These are phyloP conservation scores for Kluyveromyces sp. DNA, from an alignment of 1,139 yeast genomes.

Conservation along the genomic window DNA sequence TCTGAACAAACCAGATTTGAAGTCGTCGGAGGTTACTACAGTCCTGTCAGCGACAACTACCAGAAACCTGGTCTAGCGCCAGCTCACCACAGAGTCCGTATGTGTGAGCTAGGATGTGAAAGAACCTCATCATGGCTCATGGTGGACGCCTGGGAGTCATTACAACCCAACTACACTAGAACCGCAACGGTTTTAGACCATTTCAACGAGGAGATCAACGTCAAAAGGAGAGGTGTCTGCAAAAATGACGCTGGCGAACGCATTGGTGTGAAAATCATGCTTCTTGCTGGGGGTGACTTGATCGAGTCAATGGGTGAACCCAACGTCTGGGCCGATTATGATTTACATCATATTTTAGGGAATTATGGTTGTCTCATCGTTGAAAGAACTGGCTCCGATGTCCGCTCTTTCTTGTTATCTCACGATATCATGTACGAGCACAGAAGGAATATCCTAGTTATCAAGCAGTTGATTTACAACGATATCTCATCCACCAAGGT, in stretches of 20 bases:
- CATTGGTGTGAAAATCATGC: conserved; percentile 89
- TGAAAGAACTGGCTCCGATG: conserved; percentile 95
- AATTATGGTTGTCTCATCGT: conserved; percentile 93
- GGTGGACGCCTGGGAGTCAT: conserved; percentile 99
- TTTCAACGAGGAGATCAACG: conserved; percentile 89
- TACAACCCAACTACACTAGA: conserved; percentile 84
- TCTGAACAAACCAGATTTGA: conserved; percentile 89
- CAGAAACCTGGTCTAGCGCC: conserved; percentile 90
- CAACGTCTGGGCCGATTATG: conserved; percentile 97
- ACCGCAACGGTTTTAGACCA: conserved; percentile 96
- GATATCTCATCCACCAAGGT: conserved; percentile 95
- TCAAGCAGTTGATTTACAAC: conserved; percentile 90
- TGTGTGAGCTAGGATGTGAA: conserved; percentile 98
- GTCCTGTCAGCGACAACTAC: conserved; percentile 95
- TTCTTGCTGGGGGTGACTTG: conserved; percentile 94
- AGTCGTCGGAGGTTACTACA: conserved; percentile 92
- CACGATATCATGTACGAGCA: conserved; percentile 98
- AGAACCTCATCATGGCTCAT: conserved; percentile 94
- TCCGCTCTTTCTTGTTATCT: conserved; percentile 77
- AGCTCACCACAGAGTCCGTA: conserved; percentile 81
- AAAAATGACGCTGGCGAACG: conserved; percentile 62
- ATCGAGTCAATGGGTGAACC: conserved; percentile 99
- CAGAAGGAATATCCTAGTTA: conserved; percentile 84
- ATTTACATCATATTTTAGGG: conserved; percentile 89
- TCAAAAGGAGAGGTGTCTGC: conserved; percentile 76